Percentiles rank a stretch among this genome's conserved stretches.
These are phyloP conservation scores for Russula sp. DNA, from an alignment of 768 basidiomycete species.

Conservation along the genomic window DNA sequence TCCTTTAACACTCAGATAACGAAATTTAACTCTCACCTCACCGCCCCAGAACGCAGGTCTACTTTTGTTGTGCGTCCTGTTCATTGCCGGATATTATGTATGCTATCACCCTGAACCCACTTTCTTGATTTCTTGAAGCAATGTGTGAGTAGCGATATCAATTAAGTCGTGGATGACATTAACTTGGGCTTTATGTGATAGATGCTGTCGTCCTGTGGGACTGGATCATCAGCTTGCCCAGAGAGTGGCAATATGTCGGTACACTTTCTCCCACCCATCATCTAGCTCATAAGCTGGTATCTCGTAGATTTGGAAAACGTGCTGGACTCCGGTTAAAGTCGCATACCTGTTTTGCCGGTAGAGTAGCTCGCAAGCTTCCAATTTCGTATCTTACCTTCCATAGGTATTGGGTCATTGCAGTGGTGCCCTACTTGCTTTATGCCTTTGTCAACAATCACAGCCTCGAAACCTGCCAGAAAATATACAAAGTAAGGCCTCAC, in stretches of 20 bases:
- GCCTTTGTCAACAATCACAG: constrained; percentile 70
- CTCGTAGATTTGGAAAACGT: constrained; percentile 69
- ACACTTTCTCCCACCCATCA: constrained; percentile 9
- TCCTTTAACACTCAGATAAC: neutral
- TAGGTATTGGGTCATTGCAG: constrained; percentile 79
- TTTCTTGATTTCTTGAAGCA: constrained; percentile 27
- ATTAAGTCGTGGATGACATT: neutral
- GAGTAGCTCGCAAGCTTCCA: constrained; percentile 26
- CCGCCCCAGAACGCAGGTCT: constrained; percentile 51
- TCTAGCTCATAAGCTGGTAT: constrained; percentile 1
- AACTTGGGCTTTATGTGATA: constrained; percentile 27
- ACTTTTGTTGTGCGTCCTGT: constrained; percentile 70
- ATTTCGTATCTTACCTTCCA: neutral
- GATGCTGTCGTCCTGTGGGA: constrained; percentile 83
- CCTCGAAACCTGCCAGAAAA: constrained; percentile 55
- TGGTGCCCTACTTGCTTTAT: constrained; percentile 73
- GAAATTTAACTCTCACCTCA: neutral
- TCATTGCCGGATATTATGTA: constrained; percentile 20
- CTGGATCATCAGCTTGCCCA: constrained; percentile 72
- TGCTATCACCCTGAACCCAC: constrained; percentile 27
- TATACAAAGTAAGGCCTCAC: constrained; percentile 49
- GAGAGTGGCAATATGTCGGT: constrained; percentile 73
- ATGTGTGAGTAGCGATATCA: constrained; percentile 50
- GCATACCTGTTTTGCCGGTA: constrained; percentile 82
- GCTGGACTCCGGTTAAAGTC: constrained; percentile 79